Percentiles rank a stretch among this genome's conserved stretches.
Conservation (phyloP, 2,329 filamentous ascomycete species). For the Verticillium nonalfalfae region DNA sequence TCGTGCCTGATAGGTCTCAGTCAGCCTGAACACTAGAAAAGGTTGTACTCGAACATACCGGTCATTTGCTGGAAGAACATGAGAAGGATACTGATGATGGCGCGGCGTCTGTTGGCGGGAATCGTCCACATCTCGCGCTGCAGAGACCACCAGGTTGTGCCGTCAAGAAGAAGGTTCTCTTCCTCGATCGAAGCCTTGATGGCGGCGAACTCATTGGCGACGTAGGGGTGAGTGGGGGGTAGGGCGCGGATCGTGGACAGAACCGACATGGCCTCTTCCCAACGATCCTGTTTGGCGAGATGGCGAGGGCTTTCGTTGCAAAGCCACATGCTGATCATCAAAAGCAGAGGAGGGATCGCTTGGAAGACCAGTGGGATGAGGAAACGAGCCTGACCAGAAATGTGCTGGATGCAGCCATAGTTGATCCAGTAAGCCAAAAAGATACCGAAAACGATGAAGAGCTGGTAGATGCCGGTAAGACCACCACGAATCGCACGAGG, state of each 20-base stretch:
- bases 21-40: background rate
- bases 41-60: background rate
- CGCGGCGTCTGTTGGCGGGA: conserved; percentile 5
- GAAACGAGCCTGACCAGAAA: background rate
- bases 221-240: conserved; percentile 13
- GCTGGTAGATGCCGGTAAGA: conserved; percentile 43
- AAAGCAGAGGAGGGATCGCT: background rate
- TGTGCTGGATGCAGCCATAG: background rate
- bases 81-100: conserved; percentile 4
- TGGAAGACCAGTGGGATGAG: background rate
- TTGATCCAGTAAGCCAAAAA: conserved; percentile 2
- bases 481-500: conserved; percentile 43
- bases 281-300: conserved; percentile 1
- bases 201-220: conserved; percentile 14
- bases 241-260: conserved; percentile 12
- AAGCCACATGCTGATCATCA: background rate
- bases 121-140: conserved; percentile 8
- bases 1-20: conserved; percentile 16
- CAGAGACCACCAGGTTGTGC: conserved; percentile 9
- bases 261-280: conserved; percentile 5
- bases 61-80: conserved; percentile 12
- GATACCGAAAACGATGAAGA: conserved; percentile 3
- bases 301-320: conserved; percentile 2
- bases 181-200: conserved; percentile 13
- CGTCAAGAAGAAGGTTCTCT: conserved; percentile 14